Evolutionary conservation across 305 asterid genomes (phyloP), one percentile per base, ranked within the genome.

Genomic region (Withania somnifera): DNA sequence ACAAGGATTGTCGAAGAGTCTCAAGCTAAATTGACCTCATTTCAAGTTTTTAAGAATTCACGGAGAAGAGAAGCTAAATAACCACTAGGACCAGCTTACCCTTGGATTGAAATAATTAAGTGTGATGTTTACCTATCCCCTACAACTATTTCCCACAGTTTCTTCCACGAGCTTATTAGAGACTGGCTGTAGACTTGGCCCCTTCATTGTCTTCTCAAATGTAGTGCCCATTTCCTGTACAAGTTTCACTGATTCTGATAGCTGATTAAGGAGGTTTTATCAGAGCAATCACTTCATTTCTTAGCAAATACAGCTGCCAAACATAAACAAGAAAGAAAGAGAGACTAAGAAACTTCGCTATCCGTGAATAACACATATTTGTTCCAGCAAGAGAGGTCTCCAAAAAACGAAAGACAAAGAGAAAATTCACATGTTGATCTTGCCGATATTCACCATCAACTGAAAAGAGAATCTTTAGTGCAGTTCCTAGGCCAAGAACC

Each of bases 281-380:
- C 85, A 95, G 88, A 79, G 99, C 99, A 87, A 95, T 94, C 81
- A 92, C 98, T 87, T 95, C 99, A 76, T 94, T 95, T 91, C 97
- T 91, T 89, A 93, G 99, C 83, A 95, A 86, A 87, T 93, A 94
- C 85, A 93, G 90, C 97, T 93, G 90, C 80, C 45, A 77, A 51
- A 52, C 47, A 53, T 64, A 63, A 78, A n/a, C 67, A 24, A 42
- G 32, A 60, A 32, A 82, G 75, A 63, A 75, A 40, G 24, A 32
- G 34, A 40, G 69, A 84, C 56, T 54, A 45, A 28, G 8, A 68
- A 51, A 57, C 28, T 1, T 7, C 17, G 19, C 1, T 50, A 75
- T 14, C 51, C 11, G 5, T 69, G 57, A 69, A 42, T 69, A 69
- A 6, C 57, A 28, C 3, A 9, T 80, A 80, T 17, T 61, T 63